Percentiles rank a stretch among this genome's conserved stretches.
phyloP scores from a whole-genome alignment of 1,284 basidiomycete genomes.

The Ceratobasidium sp. region DNA sequence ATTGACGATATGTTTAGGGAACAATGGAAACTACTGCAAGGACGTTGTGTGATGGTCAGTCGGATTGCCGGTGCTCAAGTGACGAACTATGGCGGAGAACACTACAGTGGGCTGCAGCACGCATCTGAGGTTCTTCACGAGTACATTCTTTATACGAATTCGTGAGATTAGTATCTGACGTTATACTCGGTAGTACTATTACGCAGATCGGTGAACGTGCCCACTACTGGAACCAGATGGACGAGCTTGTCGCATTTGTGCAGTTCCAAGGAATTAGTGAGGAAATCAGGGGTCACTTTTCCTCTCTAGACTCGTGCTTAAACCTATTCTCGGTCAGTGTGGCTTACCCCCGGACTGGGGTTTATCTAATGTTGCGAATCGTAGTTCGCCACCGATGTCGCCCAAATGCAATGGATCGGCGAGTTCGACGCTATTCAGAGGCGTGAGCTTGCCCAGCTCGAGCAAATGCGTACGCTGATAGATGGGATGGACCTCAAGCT shows the following conservation, averaged over 20 bases:
- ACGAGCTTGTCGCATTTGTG: neutral
- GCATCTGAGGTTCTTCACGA: neutral
- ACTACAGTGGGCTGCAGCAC: slow-evolving; percentile 2
- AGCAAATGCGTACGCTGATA: slow-evolving; percentile 13
- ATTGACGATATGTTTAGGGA: neutral
- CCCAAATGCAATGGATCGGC: slow-evolving; percentile 38
- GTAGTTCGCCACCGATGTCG: slow-evolving; percentile 7
- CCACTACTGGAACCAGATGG: slow-evolving; percentile 9
- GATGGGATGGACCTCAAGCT: slow-evolving; percentile 2
- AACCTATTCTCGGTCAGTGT: slow-evolving; percentile 13
- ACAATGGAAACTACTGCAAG: slow-evolving; percentile 21
- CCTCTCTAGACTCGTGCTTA: neutral
- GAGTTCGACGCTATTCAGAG: slow-evolving; percentile 34
- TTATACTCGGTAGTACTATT: neutral
- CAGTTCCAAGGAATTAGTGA: slow-evolving; percentile 18
- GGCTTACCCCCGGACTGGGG: too few species aligned
- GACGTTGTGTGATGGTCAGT: slow-evolving; percentile 31
- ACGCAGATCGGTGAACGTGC: slow-evolving; percentile 1
- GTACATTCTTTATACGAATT: neutral
- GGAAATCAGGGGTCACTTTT: slow-evolving; percentile 7
- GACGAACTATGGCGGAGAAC: slow-evolving; percentile 8
- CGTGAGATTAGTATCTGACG: neutral
- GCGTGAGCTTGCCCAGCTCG: slow-evolving; percentile 12
- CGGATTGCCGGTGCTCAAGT: slow-evolving; percentile 27
- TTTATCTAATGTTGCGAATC: neutral